These are phyloP conservation scores for Venturia oleaginea DNA, from an alignment of 2,329 filamentous ascomycete species.

Conservation along the genomic window DNA sequence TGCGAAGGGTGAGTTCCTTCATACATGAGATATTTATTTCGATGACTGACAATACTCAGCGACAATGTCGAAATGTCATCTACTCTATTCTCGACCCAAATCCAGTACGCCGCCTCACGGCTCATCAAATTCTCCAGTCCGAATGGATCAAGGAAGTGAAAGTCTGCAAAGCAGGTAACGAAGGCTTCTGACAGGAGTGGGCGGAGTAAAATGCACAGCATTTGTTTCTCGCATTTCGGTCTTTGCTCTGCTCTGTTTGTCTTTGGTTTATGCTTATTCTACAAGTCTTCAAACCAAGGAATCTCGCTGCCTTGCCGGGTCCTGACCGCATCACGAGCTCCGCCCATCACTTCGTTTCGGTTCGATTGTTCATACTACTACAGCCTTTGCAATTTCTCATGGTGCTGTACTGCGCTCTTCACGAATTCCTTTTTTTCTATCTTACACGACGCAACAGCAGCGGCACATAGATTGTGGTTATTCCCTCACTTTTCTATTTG, in stretches of 20 bases:
- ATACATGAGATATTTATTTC: constrained; percentile 16
- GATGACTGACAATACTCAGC: constrained; percentile 43
- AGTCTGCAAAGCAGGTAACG: constrained; percentile 90
- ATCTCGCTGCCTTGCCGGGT: neutral
- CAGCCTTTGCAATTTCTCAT: neutral
- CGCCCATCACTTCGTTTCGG: neutral
- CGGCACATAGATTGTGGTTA: neutral
- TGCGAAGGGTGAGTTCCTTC: constrained; percentile 68
- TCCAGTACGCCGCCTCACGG: constrained; percentile 82
- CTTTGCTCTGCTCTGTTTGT: constrained; percentile 2
- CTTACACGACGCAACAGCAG: neutral
- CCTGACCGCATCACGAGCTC: neutral
- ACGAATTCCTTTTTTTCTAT: neutral
- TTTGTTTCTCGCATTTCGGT: constrained; percentile 2
- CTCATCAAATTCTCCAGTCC: constrained; percentile 92
- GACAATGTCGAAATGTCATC: constrained; percentile 95
- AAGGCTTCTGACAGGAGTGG: constrained; percentile 59
- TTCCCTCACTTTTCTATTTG: neutral
- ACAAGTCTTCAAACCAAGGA: neutral
- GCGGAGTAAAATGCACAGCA: neutral
- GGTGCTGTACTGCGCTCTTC: neutral
- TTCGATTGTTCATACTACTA: neutral
- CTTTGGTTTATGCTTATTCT: neutral
- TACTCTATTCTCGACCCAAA: constrained; percentile 98
- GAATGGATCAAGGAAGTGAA: constrained; percentile 99